phyloP scores from a whole-genome alignment of 495 filamentous ascomycete species.

The Thermochaetoides thermophila region DNA sequence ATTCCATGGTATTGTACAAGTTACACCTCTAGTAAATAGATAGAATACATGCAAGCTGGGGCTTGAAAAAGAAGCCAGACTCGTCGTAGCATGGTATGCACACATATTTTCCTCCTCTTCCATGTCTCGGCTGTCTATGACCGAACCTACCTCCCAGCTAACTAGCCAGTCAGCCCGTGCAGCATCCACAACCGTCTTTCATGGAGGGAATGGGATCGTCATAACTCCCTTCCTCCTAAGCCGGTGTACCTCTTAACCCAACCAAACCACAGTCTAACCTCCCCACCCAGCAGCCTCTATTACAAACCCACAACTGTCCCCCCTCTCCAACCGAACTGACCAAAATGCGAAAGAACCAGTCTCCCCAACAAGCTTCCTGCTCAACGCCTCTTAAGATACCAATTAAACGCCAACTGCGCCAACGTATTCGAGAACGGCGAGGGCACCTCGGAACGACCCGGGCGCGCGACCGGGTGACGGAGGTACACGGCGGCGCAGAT shows the following conservation, averaged over 20 bases:
- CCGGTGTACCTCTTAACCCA: too few species aligned
- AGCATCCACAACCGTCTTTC: too few species aligned
- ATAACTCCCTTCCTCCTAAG: too few species aligned
- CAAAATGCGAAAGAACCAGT: too few species aligned
- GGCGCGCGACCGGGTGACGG: constrained; percentile 83
- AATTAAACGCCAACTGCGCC: constrained; percentile 70
- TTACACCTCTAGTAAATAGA: constrained; percentile 7
- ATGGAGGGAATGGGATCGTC: too few species aligned
- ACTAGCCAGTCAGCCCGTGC: too few species aligned
- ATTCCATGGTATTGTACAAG: constrained; percentile 5
- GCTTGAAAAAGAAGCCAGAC: background rate
- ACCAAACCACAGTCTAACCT: too few species aligned
- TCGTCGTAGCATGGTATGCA: background rate
- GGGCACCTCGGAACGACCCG: constrained; percentile 78
- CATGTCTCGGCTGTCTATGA: too few species aligned
- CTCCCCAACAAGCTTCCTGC: too few species aligned
- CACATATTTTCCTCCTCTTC: background rate
- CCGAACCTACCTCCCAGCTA: too few species aligned
- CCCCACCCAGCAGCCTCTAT: too few species aligned
- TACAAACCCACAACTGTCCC: too few species aligned
- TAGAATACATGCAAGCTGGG: background rate
- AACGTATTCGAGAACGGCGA: constrained; percentile 55
- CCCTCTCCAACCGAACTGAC: background rate
- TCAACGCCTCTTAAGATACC: constrained; percentile 81
- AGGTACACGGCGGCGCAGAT: constrained; percentile 92